Conservation (phyloP, 1,139 yeast species). For the Kodamaea alishanica region DNA sequence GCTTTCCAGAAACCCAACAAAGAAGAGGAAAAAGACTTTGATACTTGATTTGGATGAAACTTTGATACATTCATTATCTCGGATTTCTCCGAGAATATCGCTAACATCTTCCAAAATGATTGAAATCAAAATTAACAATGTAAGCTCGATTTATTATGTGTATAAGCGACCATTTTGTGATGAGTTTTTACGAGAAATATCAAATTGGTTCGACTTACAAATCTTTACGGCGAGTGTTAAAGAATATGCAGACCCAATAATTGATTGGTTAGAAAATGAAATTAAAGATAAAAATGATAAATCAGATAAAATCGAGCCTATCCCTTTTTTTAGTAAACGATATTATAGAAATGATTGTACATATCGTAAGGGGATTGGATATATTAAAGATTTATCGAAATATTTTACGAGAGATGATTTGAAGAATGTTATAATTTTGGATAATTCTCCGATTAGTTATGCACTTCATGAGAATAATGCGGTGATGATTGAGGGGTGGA, state of each 20-base stretch:
- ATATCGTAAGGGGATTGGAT: slow-evolving; percentile 73
- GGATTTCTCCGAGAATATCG: slow-evolving; percentile 48
- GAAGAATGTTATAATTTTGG: slow-evolving; percentile 73
- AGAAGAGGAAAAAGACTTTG: slow-evolving; percentile 55
- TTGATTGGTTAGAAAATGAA: slow-evolving; percentile 68
- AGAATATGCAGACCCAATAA: slow-evolving; percentile 96
- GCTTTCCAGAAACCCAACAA: slow-evolving; percentile 39
- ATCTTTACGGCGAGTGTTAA: slow-evolving; percentile 91
- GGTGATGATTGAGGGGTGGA: slow-evolving; percentile 94
- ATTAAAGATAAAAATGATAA: slow-evolving; percentile 12
- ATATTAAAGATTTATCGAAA: slow-evolving; percentile 75
- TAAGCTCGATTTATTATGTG: slow-evolving; percentile 81
- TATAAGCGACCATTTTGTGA: slow-evolving; percentile 92
- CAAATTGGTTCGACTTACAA: slow-evolving; percentile 85
- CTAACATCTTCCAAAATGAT: slow-evolving; percentile 66
- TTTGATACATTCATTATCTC: slow-evolving; percentile 80
- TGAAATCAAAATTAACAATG: slow-evolving; percentile 69
- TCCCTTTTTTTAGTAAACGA: slow-evolving; percentile 50
- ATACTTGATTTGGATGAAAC: slow-evolving; percentile 93
- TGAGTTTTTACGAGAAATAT: slow-evolving; percentile 69
- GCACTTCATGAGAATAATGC: slow-evolving; percentile 84
- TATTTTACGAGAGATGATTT: slow-evolving; percentile 44
- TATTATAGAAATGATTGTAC: slow-evolving; percentile 81
- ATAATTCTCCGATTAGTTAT: slow-evolving; percentile 89
- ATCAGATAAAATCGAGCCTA: slow-evolving; percentile 22